These are phyloP conservation scores for Magnolia officinalis DNA, from an alignment of 164 flowering plant genomes.

Conservation along the genomic window DNA sequence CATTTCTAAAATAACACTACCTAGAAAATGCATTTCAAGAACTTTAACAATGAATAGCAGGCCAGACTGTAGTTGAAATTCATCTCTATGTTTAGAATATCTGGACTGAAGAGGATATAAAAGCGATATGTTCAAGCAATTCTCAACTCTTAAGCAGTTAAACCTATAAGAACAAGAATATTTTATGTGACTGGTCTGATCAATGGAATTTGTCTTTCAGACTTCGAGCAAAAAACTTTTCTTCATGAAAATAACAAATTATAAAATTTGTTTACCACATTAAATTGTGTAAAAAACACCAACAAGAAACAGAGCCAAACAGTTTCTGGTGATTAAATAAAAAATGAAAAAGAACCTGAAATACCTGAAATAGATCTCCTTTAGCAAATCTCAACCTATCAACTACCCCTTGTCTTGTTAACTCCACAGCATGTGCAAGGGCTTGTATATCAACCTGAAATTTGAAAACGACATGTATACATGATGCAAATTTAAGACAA, in stretches of 20 bases:
- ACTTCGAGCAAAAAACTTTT: too few species aligned
- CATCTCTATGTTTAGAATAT: too few species aligned
- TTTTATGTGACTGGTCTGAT: too few species aligned
- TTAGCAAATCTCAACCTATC: conserved; percentile 88
- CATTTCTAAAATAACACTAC: too few species aligned
- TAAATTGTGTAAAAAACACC: not conserved
- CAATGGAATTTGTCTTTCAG: too few species aligned
- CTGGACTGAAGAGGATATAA: too few species aligned
- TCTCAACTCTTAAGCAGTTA: too few species aligned
- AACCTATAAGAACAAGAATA: too few species aligned
- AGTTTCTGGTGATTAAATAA: not conserved
- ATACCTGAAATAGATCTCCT: conserved; percentile 84
- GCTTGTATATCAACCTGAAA: conserved; percentile 94
- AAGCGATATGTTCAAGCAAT: too few species aligned
- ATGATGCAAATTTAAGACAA: not conserved
- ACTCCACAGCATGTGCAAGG: conserved; percentile 97
- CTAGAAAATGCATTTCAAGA: too few species aligned
- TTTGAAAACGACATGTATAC: not conserved
- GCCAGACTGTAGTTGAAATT: not conserved
- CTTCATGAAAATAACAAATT: too few species aligned
- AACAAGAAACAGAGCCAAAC: not conserved
- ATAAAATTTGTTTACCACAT: too few species aligned
- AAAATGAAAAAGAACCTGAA: conserved; percentile 55
- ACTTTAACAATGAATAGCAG: not conserved
- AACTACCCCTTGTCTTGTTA: conserved; percentile 92